Evolutionary conservation across 139 green algal species (phyloP), one percentile per base, ranked within the genome.

Genomic region (Axilococcus clingmanii): DNA sequence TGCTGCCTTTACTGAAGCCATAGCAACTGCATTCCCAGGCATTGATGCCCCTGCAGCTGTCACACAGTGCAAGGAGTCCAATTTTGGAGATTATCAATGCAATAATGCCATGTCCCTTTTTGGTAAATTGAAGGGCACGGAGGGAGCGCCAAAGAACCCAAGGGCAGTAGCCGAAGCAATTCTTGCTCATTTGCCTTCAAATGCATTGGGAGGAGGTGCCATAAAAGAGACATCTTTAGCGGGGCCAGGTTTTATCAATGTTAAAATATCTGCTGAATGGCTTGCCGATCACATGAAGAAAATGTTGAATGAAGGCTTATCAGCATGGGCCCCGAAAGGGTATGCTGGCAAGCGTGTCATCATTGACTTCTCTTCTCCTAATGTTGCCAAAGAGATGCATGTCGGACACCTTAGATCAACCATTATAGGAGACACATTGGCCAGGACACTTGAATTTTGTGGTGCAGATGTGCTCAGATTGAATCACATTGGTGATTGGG

Each of bases 321-420:
- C 14, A 12, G 45, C 25, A 11, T 85, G 69, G 72, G 68, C 69
- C 14, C 75, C 78, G 3, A 12, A 12, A 14, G 61, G 44, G 27
- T 38, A 47, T n/a, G 31, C 29, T 2, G 37, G 40, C 6, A 54
- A 74, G 52, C 55, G 57, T 5, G 83, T 86, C 4, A 53, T 99
- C 5, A 78, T 99, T 0, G 92, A 99, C 68, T 99, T 97, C 53
- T 91, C 75, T 24, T 93, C 81, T 14, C 92, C 92, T 32, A 99
- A 99, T 65, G 94, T 99, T 22, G 92, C 92, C 51, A 99, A 99
- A 77, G 92, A 98, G 76, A 96, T 96, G 88, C 92, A 99, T 50
- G 92, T 99, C 38, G 92, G 92, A 9, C 92, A 98, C 70, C 77
- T 98, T 59, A 75, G 92, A 20, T 94, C 79, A 48, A 98, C 90